Percentiles rank a stretch among this genome's conserved stretches.
phyloP scores from a whole-genome alignment of 352 stramenopile genomes.

The Stephanocyclus meneghinianus region DNA sequence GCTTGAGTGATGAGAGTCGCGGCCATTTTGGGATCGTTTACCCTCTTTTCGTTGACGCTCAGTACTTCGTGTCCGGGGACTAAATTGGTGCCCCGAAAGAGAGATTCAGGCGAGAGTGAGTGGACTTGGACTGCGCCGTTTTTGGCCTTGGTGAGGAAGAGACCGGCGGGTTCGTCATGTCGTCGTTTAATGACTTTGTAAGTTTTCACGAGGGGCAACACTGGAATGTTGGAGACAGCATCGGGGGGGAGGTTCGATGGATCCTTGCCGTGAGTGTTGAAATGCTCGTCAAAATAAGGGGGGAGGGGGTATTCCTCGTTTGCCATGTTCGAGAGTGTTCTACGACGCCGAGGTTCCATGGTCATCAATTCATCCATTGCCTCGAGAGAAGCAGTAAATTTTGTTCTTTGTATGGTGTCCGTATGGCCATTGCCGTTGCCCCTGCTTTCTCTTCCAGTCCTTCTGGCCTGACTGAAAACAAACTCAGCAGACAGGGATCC shows the following conservation, averaged over 20 bases:
- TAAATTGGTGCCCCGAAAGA: conserved; percentile 23
- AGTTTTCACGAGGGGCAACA: conserved; percentile 35
- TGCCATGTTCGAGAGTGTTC: neutral
- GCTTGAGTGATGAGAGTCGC: conserved; percentile 38
- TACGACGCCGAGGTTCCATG: no score
- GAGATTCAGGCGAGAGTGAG: conserved; percentile 21
- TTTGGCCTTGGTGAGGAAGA: conserved; percentile 40
- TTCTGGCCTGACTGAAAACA: no score
- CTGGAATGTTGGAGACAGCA: conserved; percentile 32
- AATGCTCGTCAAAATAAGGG: neutral
- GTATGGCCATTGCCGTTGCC: no score
- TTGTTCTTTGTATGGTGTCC: no score
- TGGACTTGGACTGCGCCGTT: conserved; percentile 38
- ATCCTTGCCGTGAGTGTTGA: neutral
- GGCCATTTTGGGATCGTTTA: conserved; percentile 51
- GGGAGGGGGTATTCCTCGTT: neutral
- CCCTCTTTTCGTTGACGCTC: conserved; percentile 43
- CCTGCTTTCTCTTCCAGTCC: no score
- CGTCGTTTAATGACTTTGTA: conserved; percentile 31
- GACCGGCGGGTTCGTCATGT: conserved; percentile 22
- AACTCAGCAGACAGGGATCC: no score
- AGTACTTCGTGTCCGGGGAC: conserved; percentile 38
- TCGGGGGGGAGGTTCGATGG: neutral
- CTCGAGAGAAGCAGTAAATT: no score
- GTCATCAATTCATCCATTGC: no score